Percentiles rank a stretch among this genome's conserved stretches.
Conservation (phyloP, 1,284 basidiomycete genomes). For the Puccinia novopanici region DNA sequence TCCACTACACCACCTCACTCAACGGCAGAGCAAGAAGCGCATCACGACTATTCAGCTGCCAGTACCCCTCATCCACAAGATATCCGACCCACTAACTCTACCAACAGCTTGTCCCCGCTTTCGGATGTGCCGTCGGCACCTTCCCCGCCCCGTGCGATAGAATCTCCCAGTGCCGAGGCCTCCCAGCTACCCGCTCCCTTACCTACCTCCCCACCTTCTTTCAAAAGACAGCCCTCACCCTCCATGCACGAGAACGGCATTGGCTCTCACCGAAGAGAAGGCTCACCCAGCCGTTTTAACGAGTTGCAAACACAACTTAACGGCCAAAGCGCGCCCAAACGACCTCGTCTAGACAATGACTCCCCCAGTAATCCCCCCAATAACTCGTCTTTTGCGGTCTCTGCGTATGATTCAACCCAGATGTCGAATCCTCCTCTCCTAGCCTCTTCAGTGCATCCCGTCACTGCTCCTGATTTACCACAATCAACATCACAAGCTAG, state of each 20-base stretch:
- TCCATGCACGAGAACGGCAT: not conserved
- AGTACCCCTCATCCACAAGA: not conserved
- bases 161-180: not conserved
- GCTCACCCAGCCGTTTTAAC: not conserved
- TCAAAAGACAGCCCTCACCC: slow-evolving; percentile 7
- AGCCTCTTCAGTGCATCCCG: not conserved
- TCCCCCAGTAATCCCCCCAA: not conserved
- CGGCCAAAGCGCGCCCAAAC: slow-evolving; percentile 2
- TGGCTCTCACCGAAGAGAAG: not conserved
- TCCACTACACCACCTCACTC: not conserved
- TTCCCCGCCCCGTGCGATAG: slow-evolving; percentile 11
- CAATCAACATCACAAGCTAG: no score
- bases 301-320: not conserved
- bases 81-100: not conserved
- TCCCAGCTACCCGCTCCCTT: not conserved
- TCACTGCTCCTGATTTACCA: no score
- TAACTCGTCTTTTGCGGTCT: not conserved
- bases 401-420: not conserved
- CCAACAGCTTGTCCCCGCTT: slow-evolving; percentile 23
- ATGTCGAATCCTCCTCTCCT: not conserved
- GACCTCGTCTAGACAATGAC: slow-evolving; percentile 13
- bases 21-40: not conserved
- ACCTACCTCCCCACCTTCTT: not conserved
- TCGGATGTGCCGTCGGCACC: slow-evolving; percentile 31
- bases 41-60: no score